Percentiles rank a stretch among this genome's conserved stretches.
Conservation (phyloP, 495 filamentous ascomycete species). For the Hyaloscypha hepaticicola region DNA sequence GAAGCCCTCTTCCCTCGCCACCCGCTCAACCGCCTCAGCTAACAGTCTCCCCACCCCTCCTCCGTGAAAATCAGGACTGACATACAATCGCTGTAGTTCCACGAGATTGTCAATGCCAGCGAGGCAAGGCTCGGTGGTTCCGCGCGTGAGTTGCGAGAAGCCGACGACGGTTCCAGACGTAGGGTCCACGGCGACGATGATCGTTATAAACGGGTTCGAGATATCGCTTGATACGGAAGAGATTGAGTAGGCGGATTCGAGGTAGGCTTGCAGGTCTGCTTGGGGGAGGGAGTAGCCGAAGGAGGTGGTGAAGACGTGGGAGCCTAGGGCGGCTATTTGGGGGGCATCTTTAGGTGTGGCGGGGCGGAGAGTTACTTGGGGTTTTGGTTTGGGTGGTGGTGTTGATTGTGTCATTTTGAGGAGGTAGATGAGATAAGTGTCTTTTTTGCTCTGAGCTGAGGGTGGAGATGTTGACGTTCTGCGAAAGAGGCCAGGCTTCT, state of each 20-base stretch:
- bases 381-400: background rate
- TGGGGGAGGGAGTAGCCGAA: slow-evolving; percentile 39
- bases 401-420: slow-evolving; percentile 1
- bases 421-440: background rate
- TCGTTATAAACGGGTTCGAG: slow-evolving; percentile 26
- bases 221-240: slow-evolving; percentile 33
- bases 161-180: slow-evolving; percentile 31
- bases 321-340: slow-evolving; percentile 37
- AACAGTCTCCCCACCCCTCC: slow-evolving; percentile 37
- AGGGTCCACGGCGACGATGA: slow-evolving; percentile 34
- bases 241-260: slow-evolving; percentile 32
- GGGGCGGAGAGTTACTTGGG: slow-evolving; percentile 20
- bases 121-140: slow-evolving; percentile 36
- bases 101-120: slow-evolving; percentile 25
- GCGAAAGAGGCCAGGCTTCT: too few species aligned
- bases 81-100: slow-evolving; percentile 43
- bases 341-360: slow-evolving; percentile 35
- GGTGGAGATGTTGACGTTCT: too few species aligned
- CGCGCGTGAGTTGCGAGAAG: slow-evolving; percentile 38
- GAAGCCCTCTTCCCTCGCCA: slow-evolving; percentile 38
- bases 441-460: too few species aligned
- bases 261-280: slow-evolving; percentile 36
- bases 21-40: slow-evolving; percentile 31
- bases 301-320: slow-evolving; percentile 35
- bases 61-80: slow-evolving; percentile 35